Evolutionary conservation across 345 rosid genomes (phyloP).

Genomic region (Acer negundo): DNA sequence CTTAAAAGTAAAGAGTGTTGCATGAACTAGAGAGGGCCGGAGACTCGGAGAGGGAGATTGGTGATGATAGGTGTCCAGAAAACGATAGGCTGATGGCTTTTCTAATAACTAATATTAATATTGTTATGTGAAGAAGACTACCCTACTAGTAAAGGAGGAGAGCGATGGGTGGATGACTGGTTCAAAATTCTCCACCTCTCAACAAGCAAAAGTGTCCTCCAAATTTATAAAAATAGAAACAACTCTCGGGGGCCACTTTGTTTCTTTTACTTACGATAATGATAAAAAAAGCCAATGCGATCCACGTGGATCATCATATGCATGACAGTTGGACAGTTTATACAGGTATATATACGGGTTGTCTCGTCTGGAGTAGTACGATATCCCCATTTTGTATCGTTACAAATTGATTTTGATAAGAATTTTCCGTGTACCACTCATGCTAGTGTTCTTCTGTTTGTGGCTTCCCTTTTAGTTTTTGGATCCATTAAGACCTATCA

Average conservation of each 20-base stretch:
- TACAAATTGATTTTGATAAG: no score
- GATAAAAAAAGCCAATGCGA: slow-evolving; percentile 2
- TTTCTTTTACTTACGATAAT: not conserved
- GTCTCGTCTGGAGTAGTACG: no score
- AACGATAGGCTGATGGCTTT: not conserved
- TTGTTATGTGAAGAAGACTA: not conserved
- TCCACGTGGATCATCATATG: not conserved
- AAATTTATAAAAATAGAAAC: no score
- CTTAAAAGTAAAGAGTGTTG: no score
- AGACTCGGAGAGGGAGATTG: no score
- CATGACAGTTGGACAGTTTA: slow-evolving; percentile 17
- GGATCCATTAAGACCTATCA: no score
- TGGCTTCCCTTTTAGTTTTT: no score
- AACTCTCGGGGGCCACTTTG: not conserved
- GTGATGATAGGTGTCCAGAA: not conserved
- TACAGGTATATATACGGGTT: not conserved
- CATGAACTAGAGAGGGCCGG: no score
- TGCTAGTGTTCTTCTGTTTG: no score
- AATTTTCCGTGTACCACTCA: no score
- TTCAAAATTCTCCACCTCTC: slow-evolving; percentile 7
- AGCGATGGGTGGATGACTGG: not conserved
- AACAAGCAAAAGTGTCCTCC: not conserved
- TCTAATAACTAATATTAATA: not conserved
- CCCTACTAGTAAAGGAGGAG: not conserved
- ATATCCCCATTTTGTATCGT: no score